phyloP scores from a whole-genome alignment of 2,329 filamentous ascomycete genomes.

The Aspergillus texensis region DNA sequence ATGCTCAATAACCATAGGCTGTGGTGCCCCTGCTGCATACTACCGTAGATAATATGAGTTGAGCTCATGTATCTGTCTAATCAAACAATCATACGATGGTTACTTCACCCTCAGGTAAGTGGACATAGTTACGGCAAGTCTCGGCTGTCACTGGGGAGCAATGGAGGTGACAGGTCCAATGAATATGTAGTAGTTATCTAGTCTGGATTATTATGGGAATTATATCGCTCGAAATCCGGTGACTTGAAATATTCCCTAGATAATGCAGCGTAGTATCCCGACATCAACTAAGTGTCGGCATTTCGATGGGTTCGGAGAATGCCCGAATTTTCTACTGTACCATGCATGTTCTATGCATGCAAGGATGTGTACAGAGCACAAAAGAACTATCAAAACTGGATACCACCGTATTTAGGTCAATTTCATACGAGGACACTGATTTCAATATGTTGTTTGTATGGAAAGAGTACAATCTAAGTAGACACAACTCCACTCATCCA shows the following conservation, averaged over 20 bases:
- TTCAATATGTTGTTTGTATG: not conserved
- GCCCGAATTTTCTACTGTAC: not conserved
- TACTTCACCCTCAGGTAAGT: not conserved
- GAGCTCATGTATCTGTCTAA: not conserved
- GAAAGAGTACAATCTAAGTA: no score
- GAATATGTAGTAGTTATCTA: not conserved
- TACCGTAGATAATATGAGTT: not conserved
- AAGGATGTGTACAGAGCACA: not conserved
- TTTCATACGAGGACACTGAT: no score
- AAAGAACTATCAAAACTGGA: not conserved
- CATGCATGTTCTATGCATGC: not conserved
- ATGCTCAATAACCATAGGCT: not conserved
- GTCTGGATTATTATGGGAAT: not conserved
- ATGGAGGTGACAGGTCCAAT: not conserved
- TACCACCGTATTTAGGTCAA: no score
- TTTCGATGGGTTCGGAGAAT: not conserved
- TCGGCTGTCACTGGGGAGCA: not conserved
- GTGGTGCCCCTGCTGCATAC: not conserved
- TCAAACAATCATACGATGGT: constrained; percentile 2
- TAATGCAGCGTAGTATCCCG: not conserved
- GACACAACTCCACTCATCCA: not conserved
- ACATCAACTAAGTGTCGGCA: not conserved
- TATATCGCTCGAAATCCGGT: not conserved
- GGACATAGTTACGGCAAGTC: not conserved
- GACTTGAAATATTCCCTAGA: not conserved